Conservation (phyloP, 345 rosid genomes). For the Anacardium occidentale region DNA sequence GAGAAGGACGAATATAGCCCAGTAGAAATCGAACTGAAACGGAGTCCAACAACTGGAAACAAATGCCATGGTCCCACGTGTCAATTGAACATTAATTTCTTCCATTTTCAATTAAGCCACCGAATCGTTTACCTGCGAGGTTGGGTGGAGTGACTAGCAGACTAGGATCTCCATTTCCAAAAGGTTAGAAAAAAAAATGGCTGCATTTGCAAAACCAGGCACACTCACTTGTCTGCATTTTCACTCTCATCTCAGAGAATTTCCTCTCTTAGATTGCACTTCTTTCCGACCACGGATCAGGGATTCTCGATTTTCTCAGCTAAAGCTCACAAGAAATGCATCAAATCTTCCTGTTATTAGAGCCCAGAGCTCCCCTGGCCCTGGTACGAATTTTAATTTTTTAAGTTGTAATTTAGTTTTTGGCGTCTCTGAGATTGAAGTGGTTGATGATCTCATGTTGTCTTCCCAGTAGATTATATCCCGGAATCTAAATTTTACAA, state of each 20-base stretch:
- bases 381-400: constrained; percentile 33
- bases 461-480: constrained; percentile 38
- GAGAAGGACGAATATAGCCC: too few relatives aligned
- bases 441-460: not conserved
- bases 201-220: constrained; percentile 32
- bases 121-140: not conserved
- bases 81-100: not conserved
- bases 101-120: too few relatives aligned
- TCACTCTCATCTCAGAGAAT: constrained; percentile 25
- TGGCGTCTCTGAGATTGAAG: not conserved
- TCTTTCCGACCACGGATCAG: constrained; percentile 32
- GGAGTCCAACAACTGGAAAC: not conserved
- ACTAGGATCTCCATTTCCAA: not conserved
- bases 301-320: constrained; percentile 27
- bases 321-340: constrained; percentile 27
- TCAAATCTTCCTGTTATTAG: constrained; percentile 42
- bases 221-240: constrained; percentile 23
- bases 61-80: not conserved
- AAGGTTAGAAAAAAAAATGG: constrained; percentile 30
- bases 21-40: too few relatives aligned
- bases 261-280: constrained; percentile 30
- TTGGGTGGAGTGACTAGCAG: not conserved
- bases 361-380: constrained; percentile 56
- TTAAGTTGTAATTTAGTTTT: not conserved
- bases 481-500: constrained; percentile 82